Base-by-base conservation (phyloP, 345 rosid species). In the Eucalyptus virginea region DNA sequence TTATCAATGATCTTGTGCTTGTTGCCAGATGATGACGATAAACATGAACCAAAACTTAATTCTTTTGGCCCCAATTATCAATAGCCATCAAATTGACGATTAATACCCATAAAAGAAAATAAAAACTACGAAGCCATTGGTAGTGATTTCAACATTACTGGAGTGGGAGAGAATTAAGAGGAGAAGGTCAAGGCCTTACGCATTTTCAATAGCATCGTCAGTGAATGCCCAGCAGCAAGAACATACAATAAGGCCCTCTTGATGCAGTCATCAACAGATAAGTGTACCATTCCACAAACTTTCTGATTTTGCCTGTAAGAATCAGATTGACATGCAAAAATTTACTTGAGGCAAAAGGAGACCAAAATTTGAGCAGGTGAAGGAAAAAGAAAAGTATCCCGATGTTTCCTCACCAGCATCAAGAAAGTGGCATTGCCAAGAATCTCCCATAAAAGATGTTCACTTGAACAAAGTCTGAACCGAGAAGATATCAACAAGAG, bases 121-220 rank as follows among this genome's bases (percentile, higher is more conserved):
- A 28, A 60, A 60, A 11, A 12, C 15, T 28, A 56, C 3, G 3
- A 26, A 58, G 14, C 4, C 0, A 58, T 58, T 0, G 1, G 65
- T 58, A 5, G 65, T n/a, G n/a, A 58, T 26, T 58, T 58, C 65
- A 58, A 58, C 1, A 58, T 58, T 58, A 58, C n/a, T 5, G 15
- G 65, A 11, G 65, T 58, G 65, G 6, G 1, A 54, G 26, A 54
- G 58, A 54, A 21, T 19, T 54, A 52, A 0, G 11, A 21, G 4
- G 23, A 52, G 58, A 54, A 54, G 58, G 58, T 19, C 0, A 54
- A 54, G 58, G 18, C 69, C 69, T 12, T 2, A 13, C 18, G 15
- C 69, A 28, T 62, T 62, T 60, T 60, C 0, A 60, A 28, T 30
- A 0, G 16, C 34, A 28, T 13, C 2, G 9, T 30, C 69, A 6